A percentile compares a stretch with the other conserved stretches of the same genome.
Evolutionary conservation across 2,329 filamentous ascomycete species (phyloP).

Genomic region (Diaporthe ampelina): DNA sequence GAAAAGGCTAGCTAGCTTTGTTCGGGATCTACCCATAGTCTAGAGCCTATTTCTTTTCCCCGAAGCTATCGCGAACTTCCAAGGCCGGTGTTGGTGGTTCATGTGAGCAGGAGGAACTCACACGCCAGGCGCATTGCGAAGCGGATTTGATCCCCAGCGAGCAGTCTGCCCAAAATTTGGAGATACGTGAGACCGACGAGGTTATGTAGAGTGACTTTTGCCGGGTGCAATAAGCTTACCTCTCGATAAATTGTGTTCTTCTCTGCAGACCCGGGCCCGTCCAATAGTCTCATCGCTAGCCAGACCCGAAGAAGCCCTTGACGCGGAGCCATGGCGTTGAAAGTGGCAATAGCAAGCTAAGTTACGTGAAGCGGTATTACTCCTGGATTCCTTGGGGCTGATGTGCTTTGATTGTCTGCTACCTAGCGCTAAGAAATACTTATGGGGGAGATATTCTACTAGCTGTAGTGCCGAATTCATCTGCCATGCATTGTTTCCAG

Average conservation of each 20-base stretch:
- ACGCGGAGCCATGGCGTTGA: neutral
- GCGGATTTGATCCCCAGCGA: neutral
- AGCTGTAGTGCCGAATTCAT: neutral
- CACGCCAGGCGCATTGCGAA: neutral
- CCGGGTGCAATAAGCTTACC: neutral
- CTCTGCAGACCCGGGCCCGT: slow-evolving; percentile 18
- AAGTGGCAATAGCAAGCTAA: neutral
- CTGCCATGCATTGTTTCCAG: neutral
- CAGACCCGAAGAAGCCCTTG: neutral
- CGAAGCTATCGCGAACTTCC: slow-evolving; percentile 4
- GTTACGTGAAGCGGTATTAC: neutral
- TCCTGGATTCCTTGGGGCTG: neutral
- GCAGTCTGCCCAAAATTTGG: neutral
- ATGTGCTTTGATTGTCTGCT: neutral
- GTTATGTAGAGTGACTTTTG: slow-evolving; percentile 14
- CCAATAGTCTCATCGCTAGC: neutral
- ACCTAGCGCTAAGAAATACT: too few relatives aligned
- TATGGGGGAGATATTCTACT: neutral
- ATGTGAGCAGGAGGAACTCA: neutral
- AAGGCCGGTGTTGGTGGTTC: neutral
- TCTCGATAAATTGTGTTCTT: neutral
- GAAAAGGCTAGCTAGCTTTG: neutral
- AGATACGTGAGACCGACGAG: neutral
- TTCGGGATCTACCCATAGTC: slow-evolving; percentile 20
- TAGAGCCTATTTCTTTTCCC: slow-evolving; percentile 1